Evolutionary conservation across 352 stramenopile genomes (phyloP).

Genomic region (Halophytophthora batemanensis): DNA sequence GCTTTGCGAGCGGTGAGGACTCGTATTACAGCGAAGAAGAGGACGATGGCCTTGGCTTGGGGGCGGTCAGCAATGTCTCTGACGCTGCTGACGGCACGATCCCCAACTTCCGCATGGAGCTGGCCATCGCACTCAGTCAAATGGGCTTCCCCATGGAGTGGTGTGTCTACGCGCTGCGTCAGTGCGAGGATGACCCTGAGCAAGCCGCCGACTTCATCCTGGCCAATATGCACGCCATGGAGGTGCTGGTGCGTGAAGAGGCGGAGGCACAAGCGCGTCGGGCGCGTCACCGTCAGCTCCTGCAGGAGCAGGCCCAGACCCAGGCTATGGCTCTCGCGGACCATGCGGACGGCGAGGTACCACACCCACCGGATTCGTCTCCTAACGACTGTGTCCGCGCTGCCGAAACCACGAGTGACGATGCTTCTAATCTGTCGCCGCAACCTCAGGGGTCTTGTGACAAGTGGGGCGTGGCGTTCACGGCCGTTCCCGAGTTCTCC

Average conservation of each 20-base stretch:
- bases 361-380: conserved; percentile 7
- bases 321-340: conserved; percentile 21
- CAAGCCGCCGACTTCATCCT: conserved; percentile 83
- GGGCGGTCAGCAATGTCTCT: conserved; percentile 26
- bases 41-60: conserved; percentile 39
- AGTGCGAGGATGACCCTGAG: conserved; percentile 83
- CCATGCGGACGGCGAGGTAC: conserved; percentile 11
- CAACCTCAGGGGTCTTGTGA: conserved; percentile 31
- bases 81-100: conserved; percentile 39
- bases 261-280: conserved; percentile 47
- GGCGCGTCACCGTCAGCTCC: conserved; percentile 41
- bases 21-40: conserved; percentile 86
- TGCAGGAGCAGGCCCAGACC: conserved; percentile 30
- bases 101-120: conserved; percentile 83
- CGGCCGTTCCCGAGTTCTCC: conserved; percentile 81
- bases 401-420: conserved; percentile 46
- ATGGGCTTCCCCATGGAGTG: conserved; percentile 89
- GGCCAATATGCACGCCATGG: conserved; percentile 82
- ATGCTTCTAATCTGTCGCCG: conserved; percentile 29
- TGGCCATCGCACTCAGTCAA: conserved; percentile 73
- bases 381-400: conserved; percentile 31
- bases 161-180: conserved; percentile 78
- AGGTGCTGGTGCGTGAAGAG: conserved; percentile 75
- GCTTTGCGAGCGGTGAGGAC: conserved; percentile 48
- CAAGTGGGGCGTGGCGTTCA: conserved; percentile 88